Conservation (phyloP, 2,329 filamentous ascomycete genomes). For the Diaporthe eres region DNA sequence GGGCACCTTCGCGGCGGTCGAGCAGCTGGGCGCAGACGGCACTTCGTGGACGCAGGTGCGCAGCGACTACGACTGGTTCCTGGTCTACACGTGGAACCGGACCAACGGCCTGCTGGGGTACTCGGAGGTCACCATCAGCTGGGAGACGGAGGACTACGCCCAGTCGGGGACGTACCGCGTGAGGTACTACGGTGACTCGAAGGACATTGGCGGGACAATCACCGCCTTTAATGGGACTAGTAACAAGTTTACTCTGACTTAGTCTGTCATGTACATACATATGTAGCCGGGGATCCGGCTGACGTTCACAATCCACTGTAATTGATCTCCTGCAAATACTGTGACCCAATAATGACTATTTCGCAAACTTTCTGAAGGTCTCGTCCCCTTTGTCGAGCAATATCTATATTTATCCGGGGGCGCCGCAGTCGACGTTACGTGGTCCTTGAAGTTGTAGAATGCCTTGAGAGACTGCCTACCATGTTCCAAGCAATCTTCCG, state of each 20-base stretch:
- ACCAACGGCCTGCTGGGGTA: conserved; percentile 78
- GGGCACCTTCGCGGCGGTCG: conserved; percentile 82
- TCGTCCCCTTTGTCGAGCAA: not conserved
- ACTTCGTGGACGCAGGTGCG: conserved; percentile 75
- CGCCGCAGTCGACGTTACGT: not conserved
- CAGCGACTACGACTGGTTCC: conserved; percentile 86
- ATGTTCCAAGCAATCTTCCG: too few species aligned
- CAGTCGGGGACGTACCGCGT: conserved; percentile 79
- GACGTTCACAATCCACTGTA: not conserved
- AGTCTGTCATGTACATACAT: not conserved
- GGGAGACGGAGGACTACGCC: conserved; percentile 78
- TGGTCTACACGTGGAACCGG: conserved; percentile 85
- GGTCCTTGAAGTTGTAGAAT: not conserved
- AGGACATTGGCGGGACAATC: conserved; percentile 73
- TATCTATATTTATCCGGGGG: too few species aligned
- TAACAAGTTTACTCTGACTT: conserved; percentile 48
- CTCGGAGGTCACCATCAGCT: conserved; percentile 81
- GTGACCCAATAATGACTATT: not conserved
- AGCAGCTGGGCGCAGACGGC: conserved; percentile 64
- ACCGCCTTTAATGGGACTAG: conserved; percentile 67
- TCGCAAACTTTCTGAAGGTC: too few species aligned
- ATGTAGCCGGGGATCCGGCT: not conserved
- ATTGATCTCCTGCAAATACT: not conserved
- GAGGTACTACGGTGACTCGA: conserved; percentile 86
- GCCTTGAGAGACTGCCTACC: too few species aligned